These are phyloP conservation scores for Metschnikowia kofuensis DNA, from an alignment of 805 yeast genomes.

Conservation along the genomic window DNA sequence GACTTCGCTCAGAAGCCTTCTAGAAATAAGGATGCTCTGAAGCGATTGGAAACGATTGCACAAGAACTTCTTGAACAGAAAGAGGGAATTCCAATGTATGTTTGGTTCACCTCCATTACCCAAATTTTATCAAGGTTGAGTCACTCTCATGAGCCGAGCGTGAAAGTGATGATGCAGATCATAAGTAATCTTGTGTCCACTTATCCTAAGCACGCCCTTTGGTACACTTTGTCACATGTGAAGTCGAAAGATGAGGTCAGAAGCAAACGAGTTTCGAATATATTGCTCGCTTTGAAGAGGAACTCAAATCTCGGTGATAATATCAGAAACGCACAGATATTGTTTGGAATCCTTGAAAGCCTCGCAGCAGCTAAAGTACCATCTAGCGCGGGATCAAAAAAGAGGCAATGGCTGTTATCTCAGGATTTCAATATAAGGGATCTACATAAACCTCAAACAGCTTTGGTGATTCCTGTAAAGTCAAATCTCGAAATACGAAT, in stretches of 20 bases:
- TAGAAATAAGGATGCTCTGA: conserved; percentile 28
- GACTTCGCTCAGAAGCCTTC: conserved; percentile 53
- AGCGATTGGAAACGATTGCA: conserved; percentile 44
- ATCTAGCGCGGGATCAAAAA: conserved; percentile 20
- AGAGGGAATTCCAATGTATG: conserved; percentile 44
- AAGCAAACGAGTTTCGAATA: conserved; percentile 24
- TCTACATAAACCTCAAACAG: conserved; percentile 27
- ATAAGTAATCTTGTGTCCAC: conserved; percentile 53
- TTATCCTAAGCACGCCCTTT: conserved; percentile 83
- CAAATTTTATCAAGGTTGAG: conserved; percentile 79
- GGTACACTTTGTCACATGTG: conserved; percentile 73
- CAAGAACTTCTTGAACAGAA: conserved; percentile 46
- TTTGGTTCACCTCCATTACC: conserved; percentile 82
- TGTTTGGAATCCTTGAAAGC: conserved; percentile 42
- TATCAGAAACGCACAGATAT: conserved; percentile 27
- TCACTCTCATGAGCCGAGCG: conserved; percentile 58
- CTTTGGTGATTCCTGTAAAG: conserved; percentile 72
- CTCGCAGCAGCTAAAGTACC: conserved; percentile 43
- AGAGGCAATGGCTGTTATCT: conserved; percentile 33
- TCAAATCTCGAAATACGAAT: conserved; percentile 65
- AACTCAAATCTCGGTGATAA: conserved; percentile 15
- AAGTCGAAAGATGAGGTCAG: conserved; percentile 48
- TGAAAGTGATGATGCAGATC: conserved; percentile 53
- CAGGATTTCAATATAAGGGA: conserved; percentile 40
- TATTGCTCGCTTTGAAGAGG: conserved; percentile 20